phyloP scores from a whole-genome alignment of 768 basidiomycete genomes.

The Obba rivulosa region DNA sequence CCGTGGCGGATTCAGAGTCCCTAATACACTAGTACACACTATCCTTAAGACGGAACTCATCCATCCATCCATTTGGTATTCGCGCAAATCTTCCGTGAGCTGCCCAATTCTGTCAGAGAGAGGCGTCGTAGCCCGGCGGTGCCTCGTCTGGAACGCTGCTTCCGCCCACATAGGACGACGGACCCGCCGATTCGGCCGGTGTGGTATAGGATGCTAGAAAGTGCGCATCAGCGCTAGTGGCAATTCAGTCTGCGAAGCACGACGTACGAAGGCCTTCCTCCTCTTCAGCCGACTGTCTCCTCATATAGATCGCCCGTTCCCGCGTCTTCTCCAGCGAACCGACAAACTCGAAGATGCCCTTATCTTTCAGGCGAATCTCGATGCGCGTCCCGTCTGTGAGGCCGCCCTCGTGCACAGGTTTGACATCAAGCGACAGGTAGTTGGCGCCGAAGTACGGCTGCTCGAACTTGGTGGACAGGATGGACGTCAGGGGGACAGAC shows the following conservation, averaged over 20 bases:
- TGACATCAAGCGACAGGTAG: slow-evolving; percentile 60
- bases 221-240: background rate
- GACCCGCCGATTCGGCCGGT: slow-evolving; percentile 10
- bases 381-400: slow-evolving; percentile 57
- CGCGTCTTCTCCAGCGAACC: slow-evolving; percentile 71
- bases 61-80: too few species aligned
- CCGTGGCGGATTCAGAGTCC: too few species aligned
- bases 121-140: slow-evolving; percentile 23
- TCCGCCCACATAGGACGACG: slow-evolving; percentile 7
- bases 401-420: slow-evolving; percentile 63
- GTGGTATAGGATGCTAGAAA: slow-evolving; percentile 14
- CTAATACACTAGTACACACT: too few species aligned
- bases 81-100: too few species aligned
- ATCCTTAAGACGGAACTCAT: too few species aligned
- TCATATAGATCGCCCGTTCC: slow-evolving; percentile 73
- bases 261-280: slow-evolving; percentile 63
- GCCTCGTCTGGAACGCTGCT: slow-evolving; percentile 17
- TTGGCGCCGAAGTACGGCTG: slow-evolving; percentile 72
- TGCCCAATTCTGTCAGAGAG: background rate
- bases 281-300: slow-evolving; percentile 49
- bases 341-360: slow-evolving; percentile 70
- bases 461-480: slow-evolving; percentile 67
- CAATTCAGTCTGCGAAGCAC: background rate
- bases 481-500: slow-evolving; percentile 54
- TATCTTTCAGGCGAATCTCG: slow-evolving; percentile 64